These are phyloP conservation scores for Marasmius sp. DNA, from an alignment of 1,284 basidiomycete genomes.

Conservation along the genomic window DNA sequence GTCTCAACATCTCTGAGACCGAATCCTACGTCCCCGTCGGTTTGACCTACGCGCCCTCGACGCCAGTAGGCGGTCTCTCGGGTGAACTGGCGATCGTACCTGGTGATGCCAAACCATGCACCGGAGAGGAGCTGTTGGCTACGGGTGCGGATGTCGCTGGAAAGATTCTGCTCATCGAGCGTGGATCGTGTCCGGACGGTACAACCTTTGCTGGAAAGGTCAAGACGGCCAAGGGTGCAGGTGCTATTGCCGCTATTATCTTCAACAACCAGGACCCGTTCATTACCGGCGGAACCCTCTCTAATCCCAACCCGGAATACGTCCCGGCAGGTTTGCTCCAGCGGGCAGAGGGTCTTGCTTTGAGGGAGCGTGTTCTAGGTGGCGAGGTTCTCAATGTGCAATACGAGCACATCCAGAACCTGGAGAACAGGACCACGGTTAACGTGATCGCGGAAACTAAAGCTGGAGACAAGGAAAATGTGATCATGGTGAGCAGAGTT, in stretches of 20 bases:
- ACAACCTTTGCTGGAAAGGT: constrained; percentile 22
- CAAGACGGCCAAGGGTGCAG: constrained; percentile 22
- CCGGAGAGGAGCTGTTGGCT: constrained; percentile 4
- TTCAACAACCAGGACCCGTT: constrained; percentile 26
- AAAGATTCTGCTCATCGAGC: constrained; percentile 23
- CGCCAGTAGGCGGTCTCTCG: constrained; percentile 9
- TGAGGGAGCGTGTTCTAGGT: constrained; percentile 19
- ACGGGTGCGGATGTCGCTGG: constrained; percentile 9
- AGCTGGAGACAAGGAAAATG: constrained; percentile 22
- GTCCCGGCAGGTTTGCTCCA: constrained; percentile 8
- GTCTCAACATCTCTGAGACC: constrained; percentile 1
- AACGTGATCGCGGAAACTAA: constrained; percentile 27
- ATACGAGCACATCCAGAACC: constrained; percentile 4
- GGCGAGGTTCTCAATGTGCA: constrained; percentile 1
- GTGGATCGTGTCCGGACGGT: constrained; percentile 19
- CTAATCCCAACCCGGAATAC: constrained; percentile 14
- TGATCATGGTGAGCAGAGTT: constrained; percentile 19
- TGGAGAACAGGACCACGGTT: constrained; percentile 21
- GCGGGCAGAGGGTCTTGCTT: constrained; percentile 1
- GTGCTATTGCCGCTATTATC: constrained; percentile 23
- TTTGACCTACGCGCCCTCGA: constrained; percentile 11
- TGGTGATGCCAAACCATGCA: constrained; percentile 5
- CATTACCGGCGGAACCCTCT: constrained; percentile 18
- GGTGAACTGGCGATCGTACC: constrained; percentile 7
- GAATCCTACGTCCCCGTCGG: constrained; percentile 1